These are phyloP conservation scores for Cyberlindnera xylosilytica DNA, from an alignment of 805 yeast genomes.

Conservation along the genomic window DNA sequence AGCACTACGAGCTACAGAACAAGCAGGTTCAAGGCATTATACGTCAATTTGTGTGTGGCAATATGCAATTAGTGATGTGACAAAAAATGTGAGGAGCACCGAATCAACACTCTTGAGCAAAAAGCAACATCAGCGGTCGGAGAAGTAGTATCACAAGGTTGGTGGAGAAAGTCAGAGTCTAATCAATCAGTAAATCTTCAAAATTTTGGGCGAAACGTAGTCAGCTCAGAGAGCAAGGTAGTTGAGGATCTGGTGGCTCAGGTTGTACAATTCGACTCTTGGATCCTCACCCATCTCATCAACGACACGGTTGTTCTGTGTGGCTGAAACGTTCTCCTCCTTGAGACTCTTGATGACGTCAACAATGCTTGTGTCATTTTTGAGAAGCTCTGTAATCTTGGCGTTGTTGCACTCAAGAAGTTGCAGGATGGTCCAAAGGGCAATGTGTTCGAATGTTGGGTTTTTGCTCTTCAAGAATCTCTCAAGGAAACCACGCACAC, in stretches of 20 bases:
- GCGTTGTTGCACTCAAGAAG: conserved; percentile 81
- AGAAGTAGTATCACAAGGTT: not conserved
- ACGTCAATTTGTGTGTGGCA: not conserved
- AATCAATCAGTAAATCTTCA: not conserved
- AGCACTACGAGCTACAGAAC: too few species aligned
- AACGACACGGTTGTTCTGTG: conserved; percentile 25
- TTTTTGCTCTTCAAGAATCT: conserved; percentile 80
- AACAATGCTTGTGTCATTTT: conserved; percentile 51
- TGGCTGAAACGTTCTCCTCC: conserved; percentile 31
- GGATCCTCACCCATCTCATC: conserved; percentile 56
- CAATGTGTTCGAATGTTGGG: conserved; percentile 96
- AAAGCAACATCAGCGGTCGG: not conserved
- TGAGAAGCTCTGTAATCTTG: conserved; percentile 53
- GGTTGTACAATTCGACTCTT: conserved; percentile 58
- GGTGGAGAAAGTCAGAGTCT: not conserved
- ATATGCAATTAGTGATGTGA: not conserved
- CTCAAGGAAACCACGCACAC: conserved; percentile 78
- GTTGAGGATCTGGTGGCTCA: conserved; percentile 66
- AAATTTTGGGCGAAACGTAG: too few species aligned
- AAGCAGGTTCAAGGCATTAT: not conserved
- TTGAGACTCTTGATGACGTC: conserved; percentile 50
- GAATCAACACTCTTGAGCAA: not conserved
- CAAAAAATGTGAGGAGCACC: not conserved
- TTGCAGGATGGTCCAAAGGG: conserved; percentile 94
- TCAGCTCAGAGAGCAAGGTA: conserved; percentile 19